These are phyloP conservation scores for Ogataea parapolymorpha DNA, from an alignment of 805 yeast species.

Conservation along the genomic window DNA sequence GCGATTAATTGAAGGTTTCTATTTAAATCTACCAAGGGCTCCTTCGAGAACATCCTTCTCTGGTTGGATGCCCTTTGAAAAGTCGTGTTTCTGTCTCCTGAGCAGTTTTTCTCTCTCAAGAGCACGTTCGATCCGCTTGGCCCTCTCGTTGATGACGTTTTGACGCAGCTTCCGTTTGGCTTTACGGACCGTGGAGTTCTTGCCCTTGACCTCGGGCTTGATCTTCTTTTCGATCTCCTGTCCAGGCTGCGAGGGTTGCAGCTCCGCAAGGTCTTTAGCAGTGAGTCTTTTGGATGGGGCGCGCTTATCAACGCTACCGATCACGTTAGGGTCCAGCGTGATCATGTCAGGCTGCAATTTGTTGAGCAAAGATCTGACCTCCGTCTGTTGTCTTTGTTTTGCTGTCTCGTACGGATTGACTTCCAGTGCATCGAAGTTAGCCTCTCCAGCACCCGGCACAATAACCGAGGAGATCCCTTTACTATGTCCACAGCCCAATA, in stretches of 20 bases:
- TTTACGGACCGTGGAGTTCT: constrained; percentile 79
- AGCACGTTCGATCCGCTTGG: constrained; percentile 69
- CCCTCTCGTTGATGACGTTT: constrained; percentile 84
- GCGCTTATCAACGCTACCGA: constrained; percentile 79
- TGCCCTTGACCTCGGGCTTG: constrained; percentile 68
- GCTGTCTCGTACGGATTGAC: constrained; percentile 88
- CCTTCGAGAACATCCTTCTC: constrained; percentile 51
- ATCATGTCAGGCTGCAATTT: constrained; percentile 92
- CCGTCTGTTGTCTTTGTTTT: constrained; percentile 90
- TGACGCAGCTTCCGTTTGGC: constrained; percentile 78
- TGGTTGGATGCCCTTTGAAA: constrained; percentile 44
- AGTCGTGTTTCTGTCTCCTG: constrained; percentile 50
- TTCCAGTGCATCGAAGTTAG: constrained; percentile 93
- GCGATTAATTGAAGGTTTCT: constrained; percentile 8
- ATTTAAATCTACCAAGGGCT: constrained; percentile 49
- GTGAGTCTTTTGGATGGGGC: constrained; percentile 62
- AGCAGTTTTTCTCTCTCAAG: constrained; percentile 69
- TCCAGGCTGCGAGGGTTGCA: constrained; percentile 34
- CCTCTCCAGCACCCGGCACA: constrained; percentile 97
- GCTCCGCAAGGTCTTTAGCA: constrained; percentile 52
- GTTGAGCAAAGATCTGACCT: constrained; percentile 80
- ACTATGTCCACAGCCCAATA: constrained; percentile 84
- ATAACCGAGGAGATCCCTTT: constrained; percentile 79
- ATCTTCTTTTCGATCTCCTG: constrained; percentile 50
- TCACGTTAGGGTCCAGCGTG: constrained; percentile 79